Evolutionary conservation across 2,329 filamentous ascomycete species (phyloP), one percentile per base, ranked within the genome.

Genomic region (Alternaria triticimaculans): DNA sequence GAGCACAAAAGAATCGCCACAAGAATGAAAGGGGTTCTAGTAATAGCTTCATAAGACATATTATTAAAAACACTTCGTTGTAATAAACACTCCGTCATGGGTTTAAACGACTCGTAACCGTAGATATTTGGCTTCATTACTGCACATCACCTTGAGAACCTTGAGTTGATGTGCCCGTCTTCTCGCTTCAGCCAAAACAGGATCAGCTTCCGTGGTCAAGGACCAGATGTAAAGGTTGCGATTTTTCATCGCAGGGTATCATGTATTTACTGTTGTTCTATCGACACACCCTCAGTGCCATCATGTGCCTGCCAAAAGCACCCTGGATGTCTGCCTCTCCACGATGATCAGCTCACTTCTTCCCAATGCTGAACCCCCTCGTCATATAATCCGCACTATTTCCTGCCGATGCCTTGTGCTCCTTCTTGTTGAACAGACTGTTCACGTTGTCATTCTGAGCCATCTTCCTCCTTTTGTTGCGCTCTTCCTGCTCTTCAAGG

Each of bases 401-500:
- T 21, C 77, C 80, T 26, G 70, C 59, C 21, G 64, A 67, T 7
- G 77, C 73, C 62, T 77, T 79, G 18, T 65, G 74, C 46, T 80
- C 78, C 20, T 76, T 76, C 11, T 77, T 78, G 3, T 79, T 81
- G 68, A 85, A 86, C 49, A 86, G 65, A 58, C 81, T 84, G 62
- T 80, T 81, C n/a, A 85, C 76, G 55, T 83, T 85, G 14, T 83
- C 80, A 65, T 83, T 85, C 26, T 82, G 82, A 4, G 86, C 89
- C 70, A 93, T 73, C 75, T 92, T 97, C 64, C 92, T 85, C 69
- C 90, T 84, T 82, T 95, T 97, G 69, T 93, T 94, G 60, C 87
- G 86, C 73, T 91, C 89, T 55, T 95, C 92, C 78, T 97, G 93
- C 74, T 98, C 95, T 23, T 91, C 90, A 25, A 98, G 79, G 0